phyloP scores from a whole-genome alignment of 2,329 filamentous ascomycete genomes.

The Aspergillus melleus region DNA sequence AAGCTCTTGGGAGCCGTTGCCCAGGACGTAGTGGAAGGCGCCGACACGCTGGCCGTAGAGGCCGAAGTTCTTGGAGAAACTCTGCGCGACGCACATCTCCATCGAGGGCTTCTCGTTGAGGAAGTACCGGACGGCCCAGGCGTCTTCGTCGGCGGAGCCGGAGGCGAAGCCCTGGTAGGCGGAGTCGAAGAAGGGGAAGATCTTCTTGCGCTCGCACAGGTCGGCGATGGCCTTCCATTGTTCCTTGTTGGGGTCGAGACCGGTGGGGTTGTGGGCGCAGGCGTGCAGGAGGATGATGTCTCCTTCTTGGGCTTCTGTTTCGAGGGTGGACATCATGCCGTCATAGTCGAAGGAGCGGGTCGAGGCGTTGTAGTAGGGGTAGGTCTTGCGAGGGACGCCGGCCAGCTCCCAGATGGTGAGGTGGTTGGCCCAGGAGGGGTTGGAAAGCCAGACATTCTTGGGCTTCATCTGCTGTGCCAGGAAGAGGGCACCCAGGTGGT shows the following conservation, averaged over 20 bases:
- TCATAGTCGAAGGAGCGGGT: conserved; percentile 45
- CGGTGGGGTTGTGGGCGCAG: conserved; percentile 97
- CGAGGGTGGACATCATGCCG: conserved; percentile 76
- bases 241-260: conserved; percentile 85
- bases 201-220: conserved; percentile 73
- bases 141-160: conserved; percentile 80
- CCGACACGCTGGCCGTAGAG: conserved; percentile 94
- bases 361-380: conserved; percentile 84
- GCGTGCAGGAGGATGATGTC: conserved; percentile 89
- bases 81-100: conserved; percentile 58
- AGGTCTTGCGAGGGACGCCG: conserved; percentile 77
- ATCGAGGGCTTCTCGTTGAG: conserved; percentile 75
- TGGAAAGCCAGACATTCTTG: conserved; percentile 79
- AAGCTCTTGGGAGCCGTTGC: conserved; percentile 28
- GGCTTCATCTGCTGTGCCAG: conserved; percentile 79
- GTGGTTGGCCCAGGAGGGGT: conserved; percentile 97
- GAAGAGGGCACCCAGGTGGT: conserved; percentile 90
- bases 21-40: conserved; percentile 70
- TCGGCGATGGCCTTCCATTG: conserved; percentile 89
- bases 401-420: conserved; percentile 79
- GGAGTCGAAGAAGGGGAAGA: conserved; percentile 97
- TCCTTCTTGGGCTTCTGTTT: conserved; percentile 76
- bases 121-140: conserved; percentile 87
- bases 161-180: conserved; percentile 98
- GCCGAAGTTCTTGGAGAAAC: conserved; percentile 67